phyloP scores from a whole-genome alignment of 1,284 basidiomycete species.

The Sporisorium iseilematis-ciliati region DNA sequence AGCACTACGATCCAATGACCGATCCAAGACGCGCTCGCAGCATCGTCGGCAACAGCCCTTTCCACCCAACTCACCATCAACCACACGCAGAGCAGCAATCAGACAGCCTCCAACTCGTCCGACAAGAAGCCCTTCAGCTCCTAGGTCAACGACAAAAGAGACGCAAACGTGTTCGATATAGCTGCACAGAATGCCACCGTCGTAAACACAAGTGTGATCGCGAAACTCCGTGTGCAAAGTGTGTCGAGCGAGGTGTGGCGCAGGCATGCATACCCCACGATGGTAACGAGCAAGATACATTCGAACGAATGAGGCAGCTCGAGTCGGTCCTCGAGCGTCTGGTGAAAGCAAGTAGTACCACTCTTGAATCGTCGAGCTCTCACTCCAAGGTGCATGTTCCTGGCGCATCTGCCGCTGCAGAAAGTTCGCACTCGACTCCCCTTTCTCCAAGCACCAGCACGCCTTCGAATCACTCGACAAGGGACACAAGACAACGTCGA shows the following conservation, averaged over 20 bases:
- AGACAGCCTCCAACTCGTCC: not conserved
- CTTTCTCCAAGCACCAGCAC: not conserved
- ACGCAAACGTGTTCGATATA: slow-evolving; percentile 28
- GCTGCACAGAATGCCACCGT: slow-evolving; percentile 45
- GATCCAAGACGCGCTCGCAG: no score
- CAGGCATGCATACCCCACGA: slow-evolving; percentile 21
- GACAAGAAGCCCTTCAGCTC: slow-evolving; percentile 22
- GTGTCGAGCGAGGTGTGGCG: slow-evolving; percentile 31
- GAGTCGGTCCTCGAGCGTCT: slow-evolving; percentile 15
- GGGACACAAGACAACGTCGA: not conserved
- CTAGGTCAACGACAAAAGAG: slow-evolving; percentile 24
- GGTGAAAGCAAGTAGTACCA: no score
- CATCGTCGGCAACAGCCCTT: no score
- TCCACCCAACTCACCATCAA: not conserved
- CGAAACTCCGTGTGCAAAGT: slow-evolving; percentile 35
- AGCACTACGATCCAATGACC: no score
- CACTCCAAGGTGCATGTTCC: not conserved
- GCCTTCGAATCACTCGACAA: not conserved
- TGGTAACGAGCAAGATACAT: slow-evolving; percentile 15
- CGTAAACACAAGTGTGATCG: slow-evolving; percentile 46
- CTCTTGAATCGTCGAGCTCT: no score
- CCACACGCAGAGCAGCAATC: not conserved
- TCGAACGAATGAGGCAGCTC: slow-evolving; percentile 25
- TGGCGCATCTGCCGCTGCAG: not conserved
- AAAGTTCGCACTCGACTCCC: no score